phyloP scores from a whole-genome alignment of 192 early-diverging fungal genomes.

The Haplosporangium gracile region DNA sequence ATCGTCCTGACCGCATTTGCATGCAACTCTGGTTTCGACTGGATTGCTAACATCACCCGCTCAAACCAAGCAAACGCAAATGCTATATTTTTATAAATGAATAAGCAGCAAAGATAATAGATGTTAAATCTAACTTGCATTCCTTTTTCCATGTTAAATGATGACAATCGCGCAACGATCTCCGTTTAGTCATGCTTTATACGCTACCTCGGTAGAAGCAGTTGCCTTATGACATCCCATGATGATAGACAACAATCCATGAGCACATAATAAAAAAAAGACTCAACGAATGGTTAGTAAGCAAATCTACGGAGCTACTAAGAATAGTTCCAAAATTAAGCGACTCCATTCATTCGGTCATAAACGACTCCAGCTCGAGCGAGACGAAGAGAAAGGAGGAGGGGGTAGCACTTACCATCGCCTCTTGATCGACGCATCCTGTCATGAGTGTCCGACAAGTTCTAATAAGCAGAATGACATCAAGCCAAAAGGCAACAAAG shows the following conservation, averaged over 20 bases:
- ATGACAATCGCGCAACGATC: background rate
- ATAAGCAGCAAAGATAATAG: background rate
- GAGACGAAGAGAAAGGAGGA: background rate
- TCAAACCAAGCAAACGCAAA: slow-evolving; percentile 77
- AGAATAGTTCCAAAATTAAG: background rate
- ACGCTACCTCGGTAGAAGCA: slow-evolving; percentile 73
- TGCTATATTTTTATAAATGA: slow-evolving; percentile 41
- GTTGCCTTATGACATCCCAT: slow-evolving; percentile 59
- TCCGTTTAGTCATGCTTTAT: background rate
- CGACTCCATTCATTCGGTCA: background rate
- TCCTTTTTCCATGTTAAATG: background rate
- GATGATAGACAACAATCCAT: background rate
- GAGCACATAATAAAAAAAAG: background rate
- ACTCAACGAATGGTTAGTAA: background rate
- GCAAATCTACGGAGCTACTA: background rate
- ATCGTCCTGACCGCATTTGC: slow-evolving; percentile 47
- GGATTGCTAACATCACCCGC: slow-evolving; percentile 52
- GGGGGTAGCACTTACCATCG: slow-evolving; percentile 60
- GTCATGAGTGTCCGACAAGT: slow-evolving; percentile 57
- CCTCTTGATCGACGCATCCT: slow-evolving; percentile 69
- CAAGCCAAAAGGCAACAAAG: background rate
- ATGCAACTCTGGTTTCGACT: slow-evolving; percentile 28
- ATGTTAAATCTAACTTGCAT: background rate
- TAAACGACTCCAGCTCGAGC: no score
- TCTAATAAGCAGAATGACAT: slow-evolving; percentile 41